Evolutionary conservation across 2,329 filamentous ascomycete species (phyloP).

Genomic region (Clonostachys rosea): DNA sequence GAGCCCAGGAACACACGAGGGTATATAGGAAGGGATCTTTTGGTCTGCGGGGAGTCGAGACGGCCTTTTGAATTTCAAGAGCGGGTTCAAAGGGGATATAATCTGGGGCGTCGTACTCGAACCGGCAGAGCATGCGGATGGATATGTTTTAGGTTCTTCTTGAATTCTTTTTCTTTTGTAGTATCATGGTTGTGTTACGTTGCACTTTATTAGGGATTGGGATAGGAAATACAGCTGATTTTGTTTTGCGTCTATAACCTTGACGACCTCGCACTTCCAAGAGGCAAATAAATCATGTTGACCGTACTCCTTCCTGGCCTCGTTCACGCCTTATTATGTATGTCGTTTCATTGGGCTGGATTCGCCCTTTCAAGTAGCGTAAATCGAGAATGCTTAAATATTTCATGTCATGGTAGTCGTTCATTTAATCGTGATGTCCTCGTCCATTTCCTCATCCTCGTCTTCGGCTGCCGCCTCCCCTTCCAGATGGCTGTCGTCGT

Average conservation of each 20-base stretch:
- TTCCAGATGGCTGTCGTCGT: slow-evolving; percentile 1
- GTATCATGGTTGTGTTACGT: not conserved
- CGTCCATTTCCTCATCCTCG: not conserved
- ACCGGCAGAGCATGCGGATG: not conserved
- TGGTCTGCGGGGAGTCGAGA: no score
- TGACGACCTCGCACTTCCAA: not conserved
- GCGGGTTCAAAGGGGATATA: no score
- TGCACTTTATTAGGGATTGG: not conserved
- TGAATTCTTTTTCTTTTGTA: slow-evolving; percentile 2
- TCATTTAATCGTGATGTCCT: slow-evolving; percentile 2
- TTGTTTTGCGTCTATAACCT: not conserved
- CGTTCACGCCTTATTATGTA: not conserved
- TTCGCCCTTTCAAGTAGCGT: no score
- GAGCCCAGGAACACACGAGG: not conserved
- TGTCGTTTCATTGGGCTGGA: no score
- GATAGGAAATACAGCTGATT: slow-evolving; percentile 1
- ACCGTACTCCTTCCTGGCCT: not conserved
- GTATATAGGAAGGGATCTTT: slow-evolving; percentile 1
- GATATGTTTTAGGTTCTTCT: not conserved
- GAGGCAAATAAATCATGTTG: not conserved
- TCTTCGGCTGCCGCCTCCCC: not conserved
- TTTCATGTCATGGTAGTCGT: slow-evolving; percentile 1
- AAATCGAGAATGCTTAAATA: no score
- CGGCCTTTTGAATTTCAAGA: no score
- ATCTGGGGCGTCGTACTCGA: no score